Evolutionary conservation across 495 filamentous ascomycete species (phyloP), one percentile per base, ranked within the genome.

Genomic region (Aspergillus incahuasiensis): DNA sequence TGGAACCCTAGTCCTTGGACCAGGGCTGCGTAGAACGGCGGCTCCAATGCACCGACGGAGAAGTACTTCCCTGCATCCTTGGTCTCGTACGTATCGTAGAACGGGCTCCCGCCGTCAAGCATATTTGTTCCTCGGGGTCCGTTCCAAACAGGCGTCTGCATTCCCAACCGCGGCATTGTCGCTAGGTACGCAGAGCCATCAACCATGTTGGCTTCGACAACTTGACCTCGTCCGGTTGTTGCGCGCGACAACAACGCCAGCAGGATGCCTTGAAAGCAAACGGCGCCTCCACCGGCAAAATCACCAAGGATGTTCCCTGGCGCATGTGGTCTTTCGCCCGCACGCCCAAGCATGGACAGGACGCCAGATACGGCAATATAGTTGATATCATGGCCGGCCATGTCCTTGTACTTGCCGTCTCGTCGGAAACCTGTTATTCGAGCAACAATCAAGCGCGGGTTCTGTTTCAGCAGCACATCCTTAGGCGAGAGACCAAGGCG

Each of bases 311-410:
- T 78, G 58, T 97, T 97, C 0, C 75, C 84, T 5, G 92, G 92
- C 6, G 91, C 77, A 49, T 86, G 83, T 6, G 92, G 92, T 45
- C 82, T 84, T 56, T 84, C 81, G 3, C 77, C 80, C 21, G 71
- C 71, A 0, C 87, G 75, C 0, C 92, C 92, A 0, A 97, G 77
- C 71, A 95, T 77, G 1, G 78, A 79, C 13, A 97, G 71, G 0
- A 87, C 86, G 0, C 92, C 92, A 1, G 86, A 88, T 0, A 95
- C 89, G 32, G 92, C 88, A 20, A 97, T 85, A 69, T 96, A 97
- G 64, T 97, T 97, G 66, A 97, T 96, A 66, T 97, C 92, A 61
- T 97, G 92, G n/a, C 92, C 92, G 0, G 92, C 92, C 91, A 96
- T 96, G 55, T 76, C 63, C 40, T 81, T 81, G 70, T 95, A 97